Conservation (phyloP, 2,329 filamentous ascomycete genomes). For the Sordariomycetes sp. region DNA sequence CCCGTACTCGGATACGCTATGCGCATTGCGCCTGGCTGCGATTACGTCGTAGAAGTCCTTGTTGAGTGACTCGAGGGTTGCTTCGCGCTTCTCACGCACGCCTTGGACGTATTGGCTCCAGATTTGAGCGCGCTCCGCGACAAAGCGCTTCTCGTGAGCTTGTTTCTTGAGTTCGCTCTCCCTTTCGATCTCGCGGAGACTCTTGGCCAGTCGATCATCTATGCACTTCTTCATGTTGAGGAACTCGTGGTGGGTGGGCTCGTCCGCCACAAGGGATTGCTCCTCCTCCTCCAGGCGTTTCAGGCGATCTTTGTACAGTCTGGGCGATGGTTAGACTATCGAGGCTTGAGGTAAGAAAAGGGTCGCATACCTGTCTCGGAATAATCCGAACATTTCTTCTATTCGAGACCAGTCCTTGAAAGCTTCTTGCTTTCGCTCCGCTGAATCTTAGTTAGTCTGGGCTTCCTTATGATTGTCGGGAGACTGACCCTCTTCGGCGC, state of each 20-base stretch:
- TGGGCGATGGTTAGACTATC: conserved; percentile 25
- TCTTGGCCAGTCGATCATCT: conserved; percentile 72
- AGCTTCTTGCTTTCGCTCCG: conserved; percentile 69
- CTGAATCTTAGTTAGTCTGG: conserved; percentile 31
- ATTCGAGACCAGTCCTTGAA: conserved; percentile 72
- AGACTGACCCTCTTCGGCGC: conserved; percentile 55
- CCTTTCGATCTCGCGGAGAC: conserved; percentile 65
- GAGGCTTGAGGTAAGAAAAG: background rate
- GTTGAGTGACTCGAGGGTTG: conserved; percentile 69
- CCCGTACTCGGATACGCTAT: conserved; percentile 72
- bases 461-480: conserved; percentile 4
- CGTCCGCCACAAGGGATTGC: conserved; percentile 47
- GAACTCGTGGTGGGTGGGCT: conserved; percentile 81
- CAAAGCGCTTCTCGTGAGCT: conserved; percentile 63
- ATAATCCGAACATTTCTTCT: conserved; percentile 79
- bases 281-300: conserved; percentile 68
- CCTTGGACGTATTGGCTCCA: conserved; percentile 88
- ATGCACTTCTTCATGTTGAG: conserved; percentile 84
- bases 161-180: conserved; percentile 66
- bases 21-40: conserved; percentile 73
- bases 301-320: conserved; percentile 81
- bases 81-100: conserved; percentile 74
- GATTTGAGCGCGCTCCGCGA: conserved; percentile 76
- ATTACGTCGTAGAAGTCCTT: conserved; percentile 91
- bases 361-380: conserved; percentile 63